Evolutionary conservation across 164 flowering plant genomes (phyloP).

Genomic region (Santalum album): DNA sequence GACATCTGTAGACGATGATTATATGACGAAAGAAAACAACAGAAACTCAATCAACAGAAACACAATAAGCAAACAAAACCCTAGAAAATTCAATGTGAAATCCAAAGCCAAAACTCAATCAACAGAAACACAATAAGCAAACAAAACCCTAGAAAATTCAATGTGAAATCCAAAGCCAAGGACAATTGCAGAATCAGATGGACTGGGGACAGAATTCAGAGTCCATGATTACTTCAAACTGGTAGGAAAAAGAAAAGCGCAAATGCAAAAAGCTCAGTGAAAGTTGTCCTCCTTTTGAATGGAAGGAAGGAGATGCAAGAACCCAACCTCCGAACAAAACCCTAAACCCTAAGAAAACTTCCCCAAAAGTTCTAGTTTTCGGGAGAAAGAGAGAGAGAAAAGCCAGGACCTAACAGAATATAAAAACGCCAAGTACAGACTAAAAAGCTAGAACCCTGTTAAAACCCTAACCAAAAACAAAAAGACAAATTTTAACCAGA

Average conservation of each 20-base stretch:
- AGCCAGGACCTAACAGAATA: slow-evolving; percentile 6
- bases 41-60: too few relatives aligned
- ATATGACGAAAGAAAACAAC: too few relatives aligned
- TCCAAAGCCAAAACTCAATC: not conserved
- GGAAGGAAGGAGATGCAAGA: too few relatives aligned
- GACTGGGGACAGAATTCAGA: not conserved
- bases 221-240: not conserved
- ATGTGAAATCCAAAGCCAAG: too few relatives aligned
- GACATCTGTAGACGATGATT: slow-evolving; percentile 47
- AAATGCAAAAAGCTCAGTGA: not conserved
- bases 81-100: not conserved
- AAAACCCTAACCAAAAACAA: not conserved
- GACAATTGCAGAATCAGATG: not conserved
- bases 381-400: slow-evolving; percentile 7
- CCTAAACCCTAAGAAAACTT: slow-evolving; percentile 28
- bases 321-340: slow-evolving; percentile 8
- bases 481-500: not conserved
- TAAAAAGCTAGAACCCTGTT: not conserved
- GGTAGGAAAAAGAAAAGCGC: too few relatives aligned
- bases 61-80: not conserved
- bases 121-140: not conserved
- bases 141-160: too few relatives aligned
- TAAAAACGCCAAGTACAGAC: not conserved
- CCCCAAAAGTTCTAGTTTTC: slow-evolving; percentile 1
- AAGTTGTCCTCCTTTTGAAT: too few relatives aligned